Conservation (phyloP, 805 yeast genomes). For the Cyberlindnera xylosilytica region DNA sequence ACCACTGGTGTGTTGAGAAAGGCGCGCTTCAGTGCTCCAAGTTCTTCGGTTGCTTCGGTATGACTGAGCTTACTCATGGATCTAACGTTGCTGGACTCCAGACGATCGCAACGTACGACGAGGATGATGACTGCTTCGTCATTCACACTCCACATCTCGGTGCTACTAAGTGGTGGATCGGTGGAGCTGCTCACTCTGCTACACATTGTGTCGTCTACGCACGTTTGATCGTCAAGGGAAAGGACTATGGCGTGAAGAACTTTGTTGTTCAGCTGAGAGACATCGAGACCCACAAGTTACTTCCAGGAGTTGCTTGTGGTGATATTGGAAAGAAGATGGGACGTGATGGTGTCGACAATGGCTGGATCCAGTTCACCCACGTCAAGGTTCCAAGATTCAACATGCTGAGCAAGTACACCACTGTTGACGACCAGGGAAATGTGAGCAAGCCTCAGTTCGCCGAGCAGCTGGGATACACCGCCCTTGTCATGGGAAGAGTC, state of each 20-base stretch:
- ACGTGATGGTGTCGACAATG: conserved; percentile 92
- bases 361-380: conserved; percentile 89
- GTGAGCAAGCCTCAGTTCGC: conserved; percentile 66
- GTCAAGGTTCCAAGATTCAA: conserved; percentile 81
- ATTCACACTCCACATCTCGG: conserved; percentile 78
- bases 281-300: conserved; percentile 56
- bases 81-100: conserved; percentile 90
- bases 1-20: conserved; percentile 73
- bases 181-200: conserved; percentile 95
- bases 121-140: conserved; percentile 59
- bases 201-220: conserved; percentile 87
- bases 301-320: conserved; percentile 81
- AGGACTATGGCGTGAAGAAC: conserved; percentile 90
- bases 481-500: conserved; percentile 84
- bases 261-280: conserved; percentile 91
- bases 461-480: conserved; percentile 86
- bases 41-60: conserved; percentile 80
- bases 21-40: conserved; percentile 58
- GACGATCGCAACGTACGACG: conserved; percentile 79
- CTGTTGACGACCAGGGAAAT: conserved; percentile 62
- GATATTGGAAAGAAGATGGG: conserved; percentile 97
- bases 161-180: conserved; percentile 99
- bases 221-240: conserved; percentile 71
- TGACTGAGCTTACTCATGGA: conserved; percentile 93
- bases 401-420: conserved; percentile 78